These are phyloP conservation scores for Neonectria punicea DNA, from an alignment of 2,329 filamentous ascomycete species.

Conservation along the genomic window DNA sequence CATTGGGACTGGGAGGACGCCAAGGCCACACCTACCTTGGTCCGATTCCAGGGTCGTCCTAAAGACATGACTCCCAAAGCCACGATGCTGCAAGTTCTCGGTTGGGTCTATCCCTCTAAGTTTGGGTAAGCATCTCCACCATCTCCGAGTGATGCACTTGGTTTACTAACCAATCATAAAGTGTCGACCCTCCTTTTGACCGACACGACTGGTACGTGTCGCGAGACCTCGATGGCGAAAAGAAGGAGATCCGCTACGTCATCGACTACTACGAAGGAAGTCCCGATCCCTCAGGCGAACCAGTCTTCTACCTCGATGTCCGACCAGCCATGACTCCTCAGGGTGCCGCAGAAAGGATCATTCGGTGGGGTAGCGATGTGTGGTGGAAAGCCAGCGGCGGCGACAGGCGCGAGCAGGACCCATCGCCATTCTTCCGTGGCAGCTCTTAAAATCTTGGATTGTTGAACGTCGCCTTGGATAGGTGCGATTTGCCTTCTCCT, in stretches of 20 bases:
- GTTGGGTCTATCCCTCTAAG: constrained; percentile 79
- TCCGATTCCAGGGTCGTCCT: constrained; percentile 90
- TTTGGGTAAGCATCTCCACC: constrained; percentile 71
- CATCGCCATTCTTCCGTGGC: constrained; percentile 47
- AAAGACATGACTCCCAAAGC: constrained; percentile 93
- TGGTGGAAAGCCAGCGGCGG: constrained; percentile 92
- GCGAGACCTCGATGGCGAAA: constrained; percentile 73
- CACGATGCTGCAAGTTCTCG: constrained; percentile 82
- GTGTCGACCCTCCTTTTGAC: constrained; percentile 89
- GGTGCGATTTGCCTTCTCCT: constrained; percentile 39
- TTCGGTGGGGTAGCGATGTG: constrained; percentile 91
- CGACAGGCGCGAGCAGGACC: constrained; percentile 63
- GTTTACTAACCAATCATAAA: constrained; percentile 49
- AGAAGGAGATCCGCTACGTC: constrained; percentile 87
- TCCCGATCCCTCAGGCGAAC: constrained; percentile 85
- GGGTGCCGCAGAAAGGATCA: constrained; percentile 81
- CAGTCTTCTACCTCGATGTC: constrained; percentile 96
- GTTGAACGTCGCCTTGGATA: constrained; percentile 23
- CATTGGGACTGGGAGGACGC: constrained; percentile 65
- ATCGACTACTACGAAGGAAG: constrained; percentile 96
- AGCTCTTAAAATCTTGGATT: constrained; percentile 27
- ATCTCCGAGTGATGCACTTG: neutral
- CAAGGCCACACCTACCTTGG: constrained; percentile 73
- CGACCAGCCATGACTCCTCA: constrained; percentile 86
- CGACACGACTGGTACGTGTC: constrained; percentile 97